These are phyloP conservation scores for Blastobotrys petasosporus DNA, from an alignment of 1,139 yeast species.

Conservation along the genomic window DNA sequence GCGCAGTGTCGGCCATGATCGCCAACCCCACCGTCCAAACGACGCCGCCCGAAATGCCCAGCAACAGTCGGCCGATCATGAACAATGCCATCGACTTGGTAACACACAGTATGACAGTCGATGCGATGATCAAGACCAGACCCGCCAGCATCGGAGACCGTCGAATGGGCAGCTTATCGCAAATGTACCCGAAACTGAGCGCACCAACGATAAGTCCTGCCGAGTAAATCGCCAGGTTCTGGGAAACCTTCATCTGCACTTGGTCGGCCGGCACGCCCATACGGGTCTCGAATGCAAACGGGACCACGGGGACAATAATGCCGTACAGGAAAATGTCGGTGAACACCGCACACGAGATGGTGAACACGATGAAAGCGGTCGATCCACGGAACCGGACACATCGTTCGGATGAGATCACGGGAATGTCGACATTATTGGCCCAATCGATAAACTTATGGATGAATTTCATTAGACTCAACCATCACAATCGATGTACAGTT, in stretches of 20 bases:
- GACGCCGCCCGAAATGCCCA: slow-evolving; percentile 35
- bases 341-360: slow-evolving; percentile 32
- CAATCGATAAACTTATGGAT: not conserved
- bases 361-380: slow-evolving; percentile 22
- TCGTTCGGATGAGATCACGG: slow-evolving; percentile 2
- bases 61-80: slow-evolving; percentile 32
- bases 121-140: slow-evolving; percentile 28
- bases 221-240: slow-evolving; percentile 32
- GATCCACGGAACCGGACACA: slow-evolving; percentile 2
- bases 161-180: slow-evolving; percentile 28
- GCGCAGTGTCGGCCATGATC: slow-evolving; percentile 31
- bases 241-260: slow-evolving; percentile 30
- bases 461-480: too few relatives aligned
- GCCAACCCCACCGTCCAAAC: slow-evolving; percentile 39
- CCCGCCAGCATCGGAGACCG: slow-evolving; percentile 31
- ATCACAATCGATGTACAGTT: too few relatives aligned
- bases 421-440: not conserved
- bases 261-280: slow-evolving; percentile 26
- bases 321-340: slow-evolving; percentile 34
- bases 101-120: slow-evolving; percentile 30
- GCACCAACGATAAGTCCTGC: slow-evolving; percentile 33
- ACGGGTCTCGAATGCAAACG: slow-evolving; percentile 30
- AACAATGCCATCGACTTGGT: slow-evolving; percentile 28
- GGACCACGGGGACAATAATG: slow-evolving; percentile 34
- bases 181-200: slow-evolving; percentile 29